A percentile compares a stretch with the other conserved stretches of the same genome.
Conservation (phyloP, 257 asterid species). For the Solanum corneliomulleri region DNA sequence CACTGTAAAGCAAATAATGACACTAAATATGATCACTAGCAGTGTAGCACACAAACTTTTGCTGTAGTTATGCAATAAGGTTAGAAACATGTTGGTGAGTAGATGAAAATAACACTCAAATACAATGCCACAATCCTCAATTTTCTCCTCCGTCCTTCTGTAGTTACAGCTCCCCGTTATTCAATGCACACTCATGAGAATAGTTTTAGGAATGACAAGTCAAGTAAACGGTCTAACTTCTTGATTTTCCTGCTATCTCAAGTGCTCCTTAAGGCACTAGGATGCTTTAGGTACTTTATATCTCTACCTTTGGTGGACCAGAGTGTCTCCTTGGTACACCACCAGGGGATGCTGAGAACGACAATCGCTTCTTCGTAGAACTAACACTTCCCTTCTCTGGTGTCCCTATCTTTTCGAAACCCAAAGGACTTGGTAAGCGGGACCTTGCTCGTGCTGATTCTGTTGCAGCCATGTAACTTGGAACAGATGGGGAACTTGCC, state of each 20-base stretch:
- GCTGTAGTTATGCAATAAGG: neutral
- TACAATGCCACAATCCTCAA: neutral
- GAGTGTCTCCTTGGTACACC: constrained; percentile 28
- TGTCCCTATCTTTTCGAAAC: constrained; percentile 25
- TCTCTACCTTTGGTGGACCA: constrained; percentile 17
- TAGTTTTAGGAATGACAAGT: neutral
- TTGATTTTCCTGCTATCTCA: neutral
- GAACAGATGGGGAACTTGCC: constrained; percentile 45
- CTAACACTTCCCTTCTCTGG: constrained; percentile 21
- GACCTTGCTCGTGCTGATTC: constrained; percentile 57
- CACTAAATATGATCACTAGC: neutral
- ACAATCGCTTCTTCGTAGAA: constrained; percentile 42
- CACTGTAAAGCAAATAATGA: neutral
- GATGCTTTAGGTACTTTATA: neutral
- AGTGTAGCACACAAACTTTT: neutral
- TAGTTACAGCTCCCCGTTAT: neutral
- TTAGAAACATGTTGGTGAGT: neutral
- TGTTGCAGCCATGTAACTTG: constrained; percentile 62
- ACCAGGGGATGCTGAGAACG: constrained; percentile 43
- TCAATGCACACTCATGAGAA: neutral
- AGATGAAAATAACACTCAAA: neutral
- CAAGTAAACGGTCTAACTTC: neutral
- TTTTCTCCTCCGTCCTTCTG: neutral
- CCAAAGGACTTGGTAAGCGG: constrained; percentile 37
- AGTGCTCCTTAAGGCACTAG: neutral